phyloP scores from a whole-genome alignment of 1,284 basidiomycete genomes.

The Golubevia sp. region DNA sequence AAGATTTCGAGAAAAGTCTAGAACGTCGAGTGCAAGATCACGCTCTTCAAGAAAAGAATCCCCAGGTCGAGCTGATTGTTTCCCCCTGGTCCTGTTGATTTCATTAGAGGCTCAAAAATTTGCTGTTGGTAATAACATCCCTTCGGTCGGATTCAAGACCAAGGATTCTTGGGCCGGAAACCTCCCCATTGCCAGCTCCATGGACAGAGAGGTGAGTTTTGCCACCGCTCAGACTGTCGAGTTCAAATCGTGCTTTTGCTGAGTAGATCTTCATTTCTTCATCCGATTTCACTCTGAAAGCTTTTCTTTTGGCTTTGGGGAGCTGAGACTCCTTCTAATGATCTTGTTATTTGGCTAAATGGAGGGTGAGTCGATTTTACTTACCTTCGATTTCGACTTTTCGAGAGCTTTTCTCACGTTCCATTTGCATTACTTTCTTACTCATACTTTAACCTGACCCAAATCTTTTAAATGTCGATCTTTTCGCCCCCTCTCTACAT shows the following conservation, averaged over 20 bases:
- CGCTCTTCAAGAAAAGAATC: neutral
- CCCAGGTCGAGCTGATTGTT: neutral
- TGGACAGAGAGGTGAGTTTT: neutral
- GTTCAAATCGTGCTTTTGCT: too few relatives aligned
- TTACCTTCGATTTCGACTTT: neutral
- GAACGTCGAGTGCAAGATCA: too few relatives aligned
- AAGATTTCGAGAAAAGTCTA: too few relatives aligned
- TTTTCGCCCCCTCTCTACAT: too few relatives aligned
- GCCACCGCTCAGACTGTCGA: too few relatives aligned
- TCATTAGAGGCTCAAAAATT: neutral
- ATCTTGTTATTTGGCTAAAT: neutral
- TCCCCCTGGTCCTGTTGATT: neutral
- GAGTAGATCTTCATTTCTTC: neutral
- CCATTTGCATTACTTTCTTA: neutral
- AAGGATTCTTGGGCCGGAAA: slow-evolving; percentile 1
- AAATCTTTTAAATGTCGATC: too few relatives aligned
- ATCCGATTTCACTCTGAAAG: neutral
- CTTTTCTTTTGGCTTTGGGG: neutral
- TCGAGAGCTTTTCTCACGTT: neutral
- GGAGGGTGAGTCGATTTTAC: neutral
- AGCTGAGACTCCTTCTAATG: neutral
- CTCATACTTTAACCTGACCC: neutral
- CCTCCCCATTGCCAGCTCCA: neutral
- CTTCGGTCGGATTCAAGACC: neutral
- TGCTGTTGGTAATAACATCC: neutral